Base-by-base conservation (phyloP, 2,329 filamentous ascomycete species). In the Drechslerella coelobrocha region DNA sequence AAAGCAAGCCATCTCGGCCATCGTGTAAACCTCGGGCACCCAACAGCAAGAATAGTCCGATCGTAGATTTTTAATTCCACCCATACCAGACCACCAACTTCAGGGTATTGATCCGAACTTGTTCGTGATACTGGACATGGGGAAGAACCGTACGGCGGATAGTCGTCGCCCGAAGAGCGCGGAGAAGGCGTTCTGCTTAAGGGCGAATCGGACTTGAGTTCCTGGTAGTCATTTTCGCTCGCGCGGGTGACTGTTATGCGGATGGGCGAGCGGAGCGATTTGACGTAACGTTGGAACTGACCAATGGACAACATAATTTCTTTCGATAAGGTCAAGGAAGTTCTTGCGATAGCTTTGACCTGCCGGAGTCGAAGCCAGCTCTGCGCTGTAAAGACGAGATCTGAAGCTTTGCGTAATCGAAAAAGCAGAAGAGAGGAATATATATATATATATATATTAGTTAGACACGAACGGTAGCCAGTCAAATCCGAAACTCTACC, bases 191-290 rank as follows among this genome's bases (percentile, higher is more conserved):
- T 55, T 14, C 65, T 27, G 43, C 65, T 69, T 23, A 57, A 24
- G 34, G 53, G 24, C 12, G 65, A 62, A n/a, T 62, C 65, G 43
- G 45, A 19, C 26, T 69, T 69, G 7, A 69, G 57, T 55, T 69
- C 65, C 50, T 69, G 65, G 47, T 69, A 69, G 43, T 69, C 65
- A 29, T 69, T 69, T 26, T 62, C 65, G 45, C 50, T 53, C 9
- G 65, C 41, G 4, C 54, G 54, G 6, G 65, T 61, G 23, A 69
- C 53, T 23, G 65, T 62, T 29, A 69, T 62, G 52, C 47, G 65
- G 21, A 69, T 62, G 53, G 65, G 65, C 14, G 65, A 57, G 9
- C 65, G 51, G 48, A 69, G 57, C 31, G 52, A 29, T 14, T 52
- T 52, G 14, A 62, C 65, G 53, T 69, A 69, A 10, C 65, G 65